phyloP scores from a whole-genome alignment of 225 moss, liverwort and hornwort genomes.

The Marchantia polymorpha region DNA sequence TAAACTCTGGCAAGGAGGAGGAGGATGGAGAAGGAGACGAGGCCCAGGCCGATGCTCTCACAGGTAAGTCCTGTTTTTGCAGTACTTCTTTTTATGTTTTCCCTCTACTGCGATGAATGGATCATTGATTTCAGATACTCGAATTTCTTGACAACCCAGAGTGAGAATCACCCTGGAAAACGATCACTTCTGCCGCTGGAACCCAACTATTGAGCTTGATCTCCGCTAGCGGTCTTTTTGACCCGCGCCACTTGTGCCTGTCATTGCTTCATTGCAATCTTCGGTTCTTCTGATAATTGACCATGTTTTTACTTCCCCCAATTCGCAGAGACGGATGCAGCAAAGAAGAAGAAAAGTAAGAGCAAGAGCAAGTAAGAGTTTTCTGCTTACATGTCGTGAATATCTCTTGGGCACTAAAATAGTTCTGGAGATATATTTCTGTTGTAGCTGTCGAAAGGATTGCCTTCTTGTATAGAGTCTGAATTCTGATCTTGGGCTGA shows the following conservation, averaged over 20 bases:
- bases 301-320: background rate
- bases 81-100: background rate
- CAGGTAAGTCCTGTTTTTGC: background rate
- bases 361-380: conserved; percentile 78
- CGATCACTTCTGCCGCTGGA: background rate
- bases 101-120: background rate
- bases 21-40: conserved; percentile 33
- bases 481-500: background rate
- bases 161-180: background rate
- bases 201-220: no score
- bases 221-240: no score
- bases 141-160: background rate
- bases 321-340: background rate
- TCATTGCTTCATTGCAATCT: background rate
- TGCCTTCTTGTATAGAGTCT: background rate
- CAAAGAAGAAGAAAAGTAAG: conserved; percentile 68
- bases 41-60: conserved; percentile 1
- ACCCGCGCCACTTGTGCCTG: background rate
- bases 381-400: background rate
- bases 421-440: background rate
- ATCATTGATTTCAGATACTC: background rate
- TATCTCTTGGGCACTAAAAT: background rate
- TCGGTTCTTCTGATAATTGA: background rate
- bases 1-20: conserved; percentile 21
- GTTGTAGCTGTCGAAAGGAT: no score